These are phyloP conservation scores for Baorangia bicolor DNA, from an alignment of 768 basidiomycete species.

Conservation along the genomic window DNA sequence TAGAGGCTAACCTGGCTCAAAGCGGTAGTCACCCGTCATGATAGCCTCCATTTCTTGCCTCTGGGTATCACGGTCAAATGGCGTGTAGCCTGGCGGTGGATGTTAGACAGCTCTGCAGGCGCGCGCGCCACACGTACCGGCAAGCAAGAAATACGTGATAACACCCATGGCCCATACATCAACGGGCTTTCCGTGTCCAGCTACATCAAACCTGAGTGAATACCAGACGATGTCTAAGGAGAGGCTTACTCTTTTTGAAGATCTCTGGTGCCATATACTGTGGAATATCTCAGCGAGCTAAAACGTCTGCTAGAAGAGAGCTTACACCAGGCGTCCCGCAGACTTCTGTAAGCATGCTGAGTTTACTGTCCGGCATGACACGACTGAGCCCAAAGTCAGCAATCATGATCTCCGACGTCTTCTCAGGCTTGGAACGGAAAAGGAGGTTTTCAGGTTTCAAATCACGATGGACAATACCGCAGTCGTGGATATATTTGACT, in stretches of 20 bases:
- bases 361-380: slow-evolving; percentile 87
- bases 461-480: slow-evolving; percentile 94
- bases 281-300: slow-evolving; percentile 3
- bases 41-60: slow-evolving; percentile 95
- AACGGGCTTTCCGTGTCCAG: slow-evolving; percentile 92
- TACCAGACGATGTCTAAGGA: not conserved
- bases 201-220: slow-evolving; percentile 34
- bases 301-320: slow-evolving; percentile 7
- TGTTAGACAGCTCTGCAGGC: not conserved
- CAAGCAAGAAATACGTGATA: slow-evolving; percentile 94
- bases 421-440: slow-evolving; percentile 83
- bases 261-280: slow-evolving; percentile 97
- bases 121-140: slow-evolving; percentile 37
- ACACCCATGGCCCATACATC: slow-evolving; percentile 99
- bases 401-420: slow-evolving; percentile 90
- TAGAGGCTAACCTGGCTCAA: slow-evolving; percentile 56
- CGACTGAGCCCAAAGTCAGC: slow-evolving; percentile 95
- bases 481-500: slow-evolving; percentile 88
- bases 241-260: slow-evolving; percentile 75
- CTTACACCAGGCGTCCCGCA: slow-evolving; percentile 89
- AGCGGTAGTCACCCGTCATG: slow-evolving; percentile 89
- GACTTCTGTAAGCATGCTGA: slow-evolving; percentile 87
- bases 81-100: slow-evolving; percentile 71
- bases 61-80: slow-evolving; percentile 91
- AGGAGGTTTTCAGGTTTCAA: slow-evolving; percentile 97